These are phyloP conservation scores for Fomitopsis pinicola DNA, from an alignment of 1,284 basidiomycete species.

Conservation along the genomic window DNA sequence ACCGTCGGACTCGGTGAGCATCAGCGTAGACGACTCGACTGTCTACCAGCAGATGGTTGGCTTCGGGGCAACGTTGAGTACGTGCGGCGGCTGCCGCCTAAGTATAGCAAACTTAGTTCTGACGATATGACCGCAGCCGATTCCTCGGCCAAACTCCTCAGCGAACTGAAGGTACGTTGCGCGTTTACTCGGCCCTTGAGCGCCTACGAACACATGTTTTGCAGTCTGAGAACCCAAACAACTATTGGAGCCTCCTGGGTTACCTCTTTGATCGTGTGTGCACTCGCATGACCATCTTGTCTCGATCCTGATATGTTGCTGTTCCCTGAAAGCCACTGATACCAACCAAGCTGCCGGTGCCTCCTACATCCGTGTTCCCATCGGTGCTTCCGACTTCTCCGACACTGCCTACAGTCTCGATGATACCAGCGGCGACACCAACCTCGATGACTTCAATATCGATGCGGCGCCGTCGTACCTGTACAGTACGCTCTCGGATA, in stretches of 20 bases:
- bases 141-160: conserved; percentile 43
- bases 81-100: conserved; percentile 12
- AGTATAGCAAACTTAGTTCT: neutral
- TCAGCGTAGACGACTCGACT: conserved; percentile 37
- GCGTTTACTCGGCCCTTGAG: neutral
- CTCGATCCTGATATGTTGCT: neutral
- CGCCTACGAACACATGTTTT: neutral
- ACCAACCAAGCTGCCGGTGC: conserved; percentile 42
- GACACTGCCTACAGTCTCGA: conserved; percentile 42
- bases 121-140: conserved; percentile 32
- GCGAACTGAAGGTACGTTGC: conserved; percentile 39
- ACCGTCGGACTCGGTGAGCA: conserved; percentile 39
- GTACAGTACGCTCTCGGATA: conserved; percentile 42
- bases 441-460: conserved; percentile 38
- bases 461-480: conserved; percentile 41
- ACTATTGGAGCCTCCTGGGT: conserved; percentile 41
- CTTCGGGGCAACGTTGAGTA: conserved; percentile 46
- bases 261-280: conserved; percentile 42
- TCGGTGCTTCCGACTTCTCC: conserved; percentile 49
- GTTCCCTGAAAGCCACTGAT: conserved; percentile 35
- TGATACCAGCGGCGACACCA: conserved; percentile 38
- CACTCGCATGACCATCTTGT: neutral
- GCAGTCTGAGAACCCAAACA: conserved; percentile 36
- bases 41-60: conserved; percentile 44
- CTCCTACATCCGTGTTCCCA: conserved; percentile 46